These are phyloP conservation scores for Escallonia herrerae DNA, from an alignment of 129 eudicot genomes.

Conservation along the genomic window DNA sequence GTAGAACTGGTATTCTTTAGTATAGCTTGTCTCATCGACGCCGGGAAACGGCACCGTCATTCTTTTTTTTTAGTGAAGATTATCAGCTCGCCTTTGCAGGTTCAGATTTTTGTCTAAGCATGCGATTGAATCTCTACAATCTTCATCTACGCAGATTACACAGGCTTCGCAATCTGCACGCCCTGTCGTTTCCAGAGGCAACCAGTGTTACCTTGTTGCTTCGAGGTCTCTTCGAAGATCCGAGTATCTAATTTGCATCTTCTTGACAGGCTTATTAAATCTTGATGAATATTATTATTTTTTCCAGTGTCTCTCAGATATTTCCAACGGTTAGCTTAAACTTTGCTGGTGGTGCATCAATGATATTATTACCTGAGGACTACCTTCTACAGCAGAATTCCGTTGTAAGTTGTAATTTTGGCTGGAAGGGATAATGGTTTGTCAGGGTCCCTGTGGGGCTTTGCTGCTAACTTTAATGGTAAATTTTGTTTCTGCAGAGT, in stretches of 20 bases:
- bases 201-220: slow-evolving; percentile 63
- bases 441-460: neutral
- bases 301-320: slow-evolving; percentile 53
- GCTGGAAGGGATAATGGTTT: too few species aligned
- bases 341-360: slow-evolving; percentile 88
- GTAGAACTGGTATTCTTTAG: slow-evolving; percentile 13
- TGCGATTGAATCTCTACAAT: too few species aligned
- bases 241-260: neutral
- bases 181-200: slow-evolving; percentile 62
- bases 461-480: neutral
- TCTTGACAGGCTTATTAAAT: slow-evolving; percentile 8
- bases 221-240: slow-evolving; percentile 46
- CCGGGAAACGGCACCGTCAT: too few species aligned
- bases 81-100: too few species aligned
- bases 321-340: slow-evolving; percentile 81
- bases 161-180: slow-evolving; percentile 42
- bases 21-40: too few species aligned
- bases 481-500: slow-evolving; percentile 38
- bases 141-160: slow-evolving; percentile 51
- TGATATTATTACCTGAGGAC: slow-evolving; percentile 72
- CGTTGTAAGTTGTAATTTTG: slow-evolving; percentile 34
- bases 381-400: slow-evolving; percentile 86
- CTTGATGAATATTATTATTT: neutral
- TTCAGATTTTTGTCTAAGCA: too few species aligned
- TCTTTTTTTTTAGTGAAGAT: too few species aligned